These are phyloP conservation scores for Dryas alaskensis DNA, from an alignment of 306 rosid species.

Conservation along the genomic window DNA sequence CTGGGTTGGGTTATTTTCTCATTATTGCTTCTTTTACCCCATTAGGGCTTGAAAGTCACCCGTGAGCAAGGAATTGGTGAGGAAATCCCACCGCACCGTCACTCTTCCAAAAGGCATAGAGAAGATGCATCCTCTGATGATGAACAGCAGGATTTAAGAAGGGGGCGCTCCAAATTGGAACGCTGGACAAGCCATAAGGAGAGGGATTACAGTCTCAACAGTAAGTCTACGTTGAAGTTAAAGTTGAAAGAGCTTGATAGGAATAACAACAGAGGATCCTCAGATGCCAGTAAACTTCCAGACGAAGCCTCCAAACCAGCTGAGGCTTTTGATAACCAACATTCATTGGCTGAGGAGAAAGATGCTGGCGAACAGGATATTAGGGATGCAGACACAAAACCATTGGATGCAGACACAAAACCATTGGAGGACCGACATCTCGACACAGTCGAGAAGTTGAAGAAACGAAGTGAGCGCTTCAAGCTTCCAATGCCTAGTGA, in stretches of 20 bases:
- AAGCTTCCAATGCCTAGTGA: slow-evolving; percentile 96
- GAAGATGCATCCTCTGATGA: slow-evolving; percentile 70
- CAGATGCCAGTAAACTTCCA: slow-evolving; percentile 56
- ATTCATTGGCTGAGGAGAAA: slow-evolving; percentile 50
- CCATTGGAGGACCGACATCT: slow-evolving; percentile 62
- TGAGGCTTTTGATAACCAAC: slow-evolving; percentile 47
- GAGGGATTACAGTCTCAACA: slow-evolving; percentile 59
- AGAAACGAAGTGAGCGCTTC: slow-evolving; percentile 98
- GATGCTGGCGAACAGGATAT: slow-evolving; percentile 59
- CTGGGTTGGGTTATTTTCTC: slow-evolving; percentile 21
- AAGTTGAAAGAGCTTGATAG: slow-evolving; percentile 52
- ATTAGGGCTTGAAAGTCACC: slow-evolving; percentile 69
- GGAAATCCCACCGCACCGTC: slow-evolving; percentile 46
- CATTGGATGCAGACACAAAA: slow-evolving; percentile 35
- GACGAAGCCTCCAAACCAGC: slow-evolving; percentile 52
- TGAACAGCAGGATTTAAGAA: slow-evolving; percentile 65
- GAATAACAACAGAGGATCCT: slow-evolving; percentile 36
- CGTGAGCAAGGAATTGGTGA: slow-evolving; percentile 46
- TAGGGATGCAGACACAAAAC: slow-evolving; percentile 37
- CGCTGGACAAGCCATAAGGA: slow-evolving; percentile 97
- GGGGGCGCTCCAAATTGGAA: slow-evolving; percentile 94
- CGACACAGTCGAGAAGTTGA: slow-evolving; percentile 95
- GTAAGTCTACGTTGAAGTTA: slow-evolving; percentile 59
- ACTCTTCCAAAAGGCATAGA: slow-evolving; percentile 49
- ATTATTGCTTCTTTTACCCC: slow-evolving; percentile 23